These are phyloP conservation scores for Choricystis sp. DNA, from an alignment of 139 green algal species.

Conservation along the genomic window DNA sequence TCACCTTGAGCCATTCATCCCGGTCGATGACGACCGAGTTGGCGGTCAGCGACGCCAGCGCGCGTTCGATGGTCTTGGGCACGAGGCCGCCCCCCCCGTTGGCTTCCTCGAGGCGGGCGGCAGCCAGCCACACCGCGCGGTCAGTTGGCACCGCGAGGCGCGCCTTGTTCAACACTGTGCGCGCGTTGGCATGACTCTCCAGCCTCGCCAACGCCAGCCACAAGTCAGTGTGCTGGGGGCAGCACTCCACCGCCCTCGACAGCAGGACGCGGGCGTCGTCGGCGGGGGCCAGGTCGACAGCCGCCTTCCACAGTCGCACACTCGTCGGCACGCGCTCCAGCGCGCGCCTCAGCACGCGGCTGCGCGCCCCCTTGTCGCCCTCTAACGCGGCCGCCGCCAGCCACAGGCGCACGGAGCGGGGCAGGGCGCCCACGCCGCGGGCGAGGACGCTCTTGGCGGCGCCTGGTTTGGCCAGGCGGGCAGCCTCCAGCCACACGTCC, in stretches of 20 bases:
- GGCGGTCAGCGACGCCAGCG: slow-evolving; percentile 46
- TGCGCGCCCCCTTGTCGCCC: slow-evolving; percentile 40
- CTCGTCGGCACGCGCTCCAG: slow-evolving; percentile 74
- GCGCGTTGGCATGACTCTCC: slow-evolving; percentile 83
- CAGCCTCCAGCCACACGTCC: slow-evolving; percentile 95
- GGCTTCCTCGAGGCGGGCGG: slow-evolving; percentile 91
- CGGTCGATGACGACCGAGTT: slow-evolving; percentile 79
- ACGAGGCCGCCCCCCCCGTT: slow-evolving; percentile 53
- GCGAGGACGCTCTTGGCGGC: slow-evolving; percentile 77
- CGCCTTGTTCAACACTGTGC: slow-evolving; percentile 91
- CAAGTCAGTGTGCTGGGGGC: slow-evolving; percentile 85
- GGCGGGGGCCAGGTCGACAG: slow-evolving; percentile 80
- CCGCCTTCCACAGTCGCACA: slow-evolving; percentile 91
- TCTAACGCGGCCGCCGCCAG: slow-evolving; percentile 65
- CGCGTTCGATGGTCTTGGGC: slow-evolving; percentile 59
- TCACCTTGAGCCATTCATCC: slow-evolving; percentile 69
- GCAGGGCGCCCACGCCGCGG: slow-evolving; percentile 63
- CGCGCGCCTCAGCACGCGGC: slow-evolving; percentile 77
- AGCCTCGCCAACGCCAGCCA: slow-evolving; percentile 91
- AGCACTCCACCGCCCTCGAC: slow-evolving; percentile 90
- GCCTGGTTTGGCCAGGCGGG: slow-evolving; percentile 58
- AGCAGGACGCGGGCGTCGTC: slow-evolving; percentile 67
- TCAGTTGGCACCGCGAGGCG: slow-evolving; percentile 84
- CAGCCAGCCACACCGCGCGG: slow-evolving; percentile 78
- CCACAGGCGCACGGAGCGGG: slow-evolving; percentile 77